Base-by-base conservation (phyloP, 2,329 filamentous ascomycete genomes). In the Diaporthe sp. region DNA sequence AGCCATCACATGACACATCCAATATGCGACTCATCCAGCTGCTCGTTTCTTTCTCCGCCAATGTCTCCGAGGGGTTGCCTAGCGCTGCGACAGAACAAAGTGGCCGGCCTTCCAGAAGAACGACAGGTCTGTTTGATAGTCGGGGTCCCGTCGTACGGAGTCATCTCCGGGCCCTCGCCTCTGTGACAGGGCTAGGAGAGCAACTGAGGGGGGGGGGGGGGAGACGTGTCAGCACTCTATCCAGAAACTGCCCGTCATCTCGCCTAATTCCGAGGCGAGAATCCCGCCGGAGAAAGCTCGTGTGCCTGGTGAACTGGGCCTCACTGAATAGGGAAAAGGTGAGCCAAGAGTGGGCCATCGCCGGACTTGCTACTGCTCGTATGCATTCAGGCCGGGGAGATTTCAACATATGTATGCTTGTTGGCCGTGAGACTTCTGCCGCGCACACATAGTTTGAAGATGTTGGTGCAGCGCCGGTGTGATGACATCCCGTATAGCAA, bases 71-170 rank as follows among this genome's bases (percentile, higher is more conserved):
- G 31, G 49, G 31, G 7, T 10, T 70, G 13, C n/a, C 49, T 73
- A 73, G 71, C 60, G 58, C 58, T 73, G 58, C 71, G 46, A 73
- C 71, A 65, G 71, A 73, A 73, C 71, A 55, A 73, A 39, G 25
- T 44, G 19, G 17, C n/a, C 22, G 34, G 39, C 25, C 71, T 65
- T 73, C 58, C 19, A 57, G 71, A 73, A 65, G 58, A 62, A 55
- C 46, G 42, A 55, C 58, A 46, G 7, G 42, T 72, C 71, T 72
- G 44, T 58, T 70, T 49, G 65, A 37, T 46, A 31, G 70, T 51
- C 39, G 44, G 44, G 57, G 57, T 34, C n/a, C 37, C 34, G 53
- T 37, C 49, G 34, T 37, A 72, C 70, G 58, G 71, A 5, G 25
- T 65, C 51, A 73, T 57, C n/a, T 55, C 58, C 71, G 71, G 58